These are phyloP conservation scores for Gracilaria domingensis DNA, from an alignment of 23 red algal genomes.

Conservation along the genomic window DNA sequence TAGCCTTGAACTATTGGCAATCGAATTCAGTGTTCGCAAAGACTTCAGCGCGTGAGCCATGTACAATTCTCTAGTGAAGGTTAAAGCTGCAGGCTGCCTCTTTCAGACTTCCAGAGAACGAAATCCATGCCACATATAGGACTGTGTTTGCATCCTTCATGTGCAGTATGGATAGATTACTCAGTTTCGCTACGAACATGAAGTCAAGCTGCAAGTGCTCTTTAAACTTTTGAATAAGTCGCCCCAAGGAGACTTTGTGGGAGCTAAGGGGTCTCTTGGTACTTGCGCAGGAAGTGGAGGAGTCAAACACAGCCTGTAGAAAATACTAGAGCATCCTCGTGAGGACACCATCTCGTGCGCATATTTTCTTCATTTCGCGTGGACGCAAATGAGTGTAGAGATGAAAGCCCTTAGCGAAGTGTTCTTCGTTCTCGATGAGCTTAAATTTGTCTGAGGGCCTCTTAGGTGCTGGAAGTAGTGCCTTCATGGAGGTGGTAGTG, in stretches of 20 bases:
- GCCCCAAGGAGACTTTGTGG: no score
- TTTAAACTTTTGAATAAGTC: no score
- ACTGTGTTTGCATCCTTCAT: no score
- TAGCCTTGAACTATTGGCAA: no score
- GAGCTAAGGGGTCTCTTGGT: not conserved
- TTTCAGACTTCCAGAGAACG: no score
- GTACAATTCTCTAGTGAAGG: no score
- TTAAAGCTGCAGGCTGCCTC: no score
- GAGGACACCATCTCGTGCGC: not conserved
- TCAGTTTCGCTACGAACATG: not conserved
- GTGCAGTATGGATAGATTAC: no score
- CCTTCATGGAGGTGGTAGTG: not conserved
- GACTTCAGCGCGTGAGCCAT: no score
- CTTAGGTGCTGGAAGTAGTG: not conserved
- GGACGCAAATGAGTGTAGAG: slow-evolving; percentile 5
- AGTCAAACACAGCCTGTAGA: not conserved
- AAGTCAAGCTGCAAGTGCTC: not conserved
- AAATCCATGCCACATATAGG: no score
- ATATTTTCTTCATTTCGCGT: slow-evolving; percentile 2
- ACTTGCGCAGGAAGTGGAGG: slow-evolving; percentile 14
- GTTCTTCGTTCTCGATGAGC: not conserved
- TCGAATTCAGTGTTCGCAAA: no score
- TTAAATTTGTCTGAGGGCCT: not conserved
- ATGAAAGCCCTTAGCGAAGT: not conserved
- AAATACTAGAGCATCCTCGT: not conserved